phyloP scores from a whole-genome alignment of 345 rosid species.

The Salix arbutifolia region DNA sequence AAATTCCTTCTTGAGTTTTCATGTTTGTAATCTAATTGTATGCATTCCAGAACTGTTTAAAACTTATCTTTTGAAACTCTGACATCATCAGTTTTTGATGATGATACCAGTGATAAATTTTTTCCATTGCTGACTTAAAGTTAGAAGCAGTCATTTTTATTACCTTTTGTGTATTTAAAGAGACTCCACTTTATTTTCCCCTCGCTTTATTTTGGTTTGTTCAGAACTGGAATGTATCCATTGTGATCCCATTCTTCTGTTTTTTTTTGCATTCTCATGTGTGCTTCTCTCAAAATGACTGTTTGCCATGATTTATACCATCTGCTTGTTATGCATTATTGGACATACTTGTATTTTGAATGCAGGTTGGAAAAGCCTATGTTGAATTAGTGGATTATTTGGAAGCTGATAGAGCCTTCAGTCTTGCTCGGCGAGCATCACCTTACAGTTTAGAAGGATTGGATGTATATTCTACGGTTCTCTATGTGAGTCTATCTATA shows the following conservation, averaged over 20 bases:
- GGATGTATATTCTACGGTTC: conserved; percentile 93
- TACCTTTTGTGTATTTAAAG: not conserved
- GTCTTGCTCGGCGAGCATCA: conserved; percentile 70
- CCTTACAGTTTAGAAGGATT: conserved; percentile 93
- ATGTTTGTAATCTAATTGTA: no score
- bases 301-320: not conserved
- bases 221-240: not conserved
- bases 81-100: not conserved
- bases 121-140: not conserved
- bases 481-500: conserved; percentile 61
- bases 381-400: conserved; percentile 87
- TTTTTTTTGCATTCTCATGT: not conserved
- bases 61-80: not conserved
- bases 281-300: not conserved
- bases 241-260: not conserved
- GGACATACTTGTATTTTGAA: not conserved
- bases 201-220: not conserved
- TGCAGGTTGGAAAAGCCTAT: conserved; percentile 89
- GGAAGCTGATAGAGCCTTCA: conserved; percentile 86
- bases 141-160: not conserved
- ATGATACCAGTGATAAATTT: not conserved
- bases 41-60: not conserved
- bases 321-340: not conserved
- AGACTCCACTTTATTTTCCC: no score
- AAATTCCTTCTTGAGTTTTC: not conserved